These are phyloP conservation scores for Liriodendron chinense DNA, from an alignment of 164 flowering plant genomes.

Conservation along the genomic window DNA sequence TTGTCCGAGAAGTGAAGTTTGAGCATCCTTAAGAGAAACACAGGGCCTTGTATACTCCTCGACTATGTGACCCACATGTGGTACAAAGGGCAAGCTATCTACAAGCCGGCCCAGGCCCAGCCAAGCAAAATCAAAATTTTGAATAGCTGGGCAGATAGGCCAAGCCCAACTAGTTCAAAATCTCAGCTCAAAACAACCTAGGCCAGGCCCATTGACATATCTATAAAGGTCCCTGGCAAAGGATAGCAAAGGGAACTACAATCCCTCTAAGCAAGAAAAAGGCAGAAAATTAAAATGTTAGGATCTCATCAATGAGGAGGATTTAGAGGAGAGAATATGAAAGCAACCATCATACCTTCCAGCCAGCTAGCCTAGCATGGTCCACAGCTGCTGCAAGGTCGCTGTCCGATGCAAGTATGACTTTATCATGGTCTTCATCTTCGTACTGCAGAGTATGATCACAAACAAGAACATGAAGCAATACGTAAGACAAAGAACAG, in stretches of 20 bases:
- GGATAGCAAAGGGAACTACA: no score
- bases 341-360: constrained; percentile 63
- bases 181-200: neutral
- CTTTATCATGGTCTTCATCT: constrained; percentile 94
- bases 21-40: no score
- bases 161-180: no score
- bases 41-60: no score
- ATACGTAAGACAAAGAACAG: neutral
- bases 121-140: no score
- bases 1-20: no score
- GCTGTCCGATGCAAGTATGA: constrained; percentile 76
- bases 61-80: no score
- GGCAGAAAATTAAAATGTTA: no score
- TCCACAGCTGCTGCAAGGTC: constrained; percentile 92
- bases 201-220: neutral
- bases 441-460: constrained; percentile 60
- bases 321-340: neutral
- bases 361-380: constrained; percentile 83
- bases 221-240: neutral
- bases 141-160: no score
- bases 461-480: neutral
- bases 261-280: no score
- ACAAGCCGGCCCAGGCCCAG: no score
- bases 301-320: neutral
- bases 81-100: no score